phyloP scores from a whole-genome alignment of 2,329 filamentous ascomycete species.

The Cladosporium sp. region DNA sequence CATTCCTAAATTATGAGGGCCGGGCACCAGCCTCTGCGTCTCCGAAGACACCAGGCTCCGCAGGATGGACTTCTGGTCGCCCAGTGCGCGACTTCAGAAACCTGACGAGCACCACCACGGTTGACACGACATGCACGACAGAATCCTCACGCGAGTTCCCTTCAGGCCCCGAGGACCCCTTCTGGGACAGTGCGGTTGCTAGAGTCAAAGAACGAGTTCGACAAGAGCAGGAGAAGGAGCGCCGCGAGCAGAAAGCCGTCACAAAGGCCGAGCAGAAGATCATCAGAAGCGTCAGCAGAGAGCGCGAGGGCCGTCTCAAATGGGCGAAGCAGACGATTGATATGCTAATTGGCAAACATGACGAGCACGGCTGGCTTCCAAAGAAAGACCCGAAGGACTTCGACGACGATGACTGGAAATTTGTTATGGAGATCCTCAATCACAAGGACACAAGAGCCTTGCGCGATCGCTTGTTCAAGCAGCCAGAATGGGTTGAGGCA shows the following conservation, averaged over 20 bases:
- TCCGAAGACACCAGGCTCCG: background rate
- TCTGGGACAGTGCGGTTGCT: slow-evolving; percentile 3
- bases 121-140: background rate
- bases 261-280: slow-evolving; percentile 5
- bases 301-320: slow-evolving; percentile 5
- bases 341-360: slow-evolving; percentile 8
- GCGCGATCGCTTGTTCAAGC: slow-evolving; percentile 1
- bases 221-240: slow-evolving; percentile 7
- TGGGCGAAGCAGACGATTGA: slow-evolving; percentile 13
- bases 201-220: slow-evolving; percentile 2
- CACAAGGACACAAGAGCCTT: slow-evolving; percentile 3
- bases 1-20: slow-evolving; percentile 2
- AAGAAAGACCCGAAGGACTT: slow-evolving; percentile 12
- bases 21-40: background rate
- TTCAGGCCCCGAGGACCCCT: slow-evolving; percentile 2
- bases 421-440: background rate
- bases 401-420: slow-evolving; percentile 9
- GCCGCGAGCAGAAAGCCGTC: slow-evolving; percentile 5
- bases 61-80: too few species aligned
- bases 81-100: background rate
- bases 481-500: slow-evolving; percentile 7
- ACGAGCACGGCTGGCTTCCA: slow-evolving; percentile 8
- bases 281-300: slow-evolving; percentile 5
- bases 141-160: slow-evolving; percentile 1
- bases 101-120: background rate